Conservation (phyloP, 2,329 filamentous ascomycete species). For the Colletotrichum coccodes region DNA sequence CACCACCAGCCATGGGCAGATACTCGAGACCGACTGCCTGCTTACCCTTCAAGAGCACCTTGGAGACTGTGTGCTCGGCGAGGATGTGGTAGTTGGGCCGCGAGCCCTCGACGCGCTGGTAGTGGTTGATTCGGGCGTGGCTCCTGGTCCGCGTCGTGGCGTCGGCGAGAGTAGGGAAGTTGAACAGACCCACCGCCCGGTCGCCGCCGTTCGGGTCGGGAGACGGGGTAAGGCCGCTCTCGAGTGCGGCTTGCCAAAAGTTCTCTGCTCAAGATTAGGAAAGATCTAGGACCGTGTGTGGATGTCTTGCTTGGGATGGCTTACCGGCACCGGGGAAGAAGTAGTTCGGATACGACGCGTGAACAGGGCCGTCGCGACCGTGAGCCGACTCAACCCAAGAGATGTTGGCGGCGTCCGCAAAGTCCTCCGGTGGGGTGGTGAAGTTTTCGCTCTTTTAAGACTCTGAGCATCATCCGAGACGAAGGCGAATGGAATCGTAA, state of each 20-base stretch:
- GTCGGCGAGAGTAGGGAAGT: constrained; percentile 38
- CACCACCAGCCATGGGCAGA: constrained; percentile 38
- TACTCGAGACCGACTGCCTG: constrained; percentile 68
- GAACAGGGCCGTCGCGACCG: constrained; percentile 41
- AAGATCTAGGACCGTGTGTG: no score
- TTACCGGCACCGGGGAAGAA: constrained; percentile 42
- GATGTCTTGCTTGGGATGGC: neutral
- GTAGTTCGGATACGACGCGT: constrained; percentile 44
- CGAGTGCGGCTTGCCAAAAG: constrained; percentile 41
- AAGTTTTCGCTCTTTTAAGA: constrained; percentile 33
- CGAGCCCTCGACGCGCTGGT: constrained; percentile 42
- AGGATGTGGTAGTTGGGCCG: constrained; percentile 70
- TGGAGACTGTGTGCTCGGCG: constrained; percentile 64
- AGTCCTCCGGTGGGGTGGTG: constrained; percentile 22
- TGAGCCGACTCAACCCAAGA: constrained; percentile 34
- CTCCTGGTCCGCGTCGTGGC: constrained; percentile 43
- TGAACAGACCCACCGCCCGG: constrained; percentile 39
- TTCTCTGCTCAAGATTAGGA: neutral
- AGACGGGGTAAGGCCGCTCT: constrained; percentile 36
- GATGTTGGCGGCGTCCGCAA: constrained; percentile 30
- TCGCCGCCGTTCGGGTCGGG: constrained; percentile 38
- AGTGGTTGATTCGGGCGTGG: constrained; percentile 41
- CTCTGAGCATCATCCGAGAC: neutral
- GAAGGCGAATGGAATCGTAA: neutral
- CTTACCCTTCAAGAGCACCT: constrained; percentile 63